Conservation (phyloP, 768 basidiomycete species). For the Lactarius pseudohatsudake region DNA sequence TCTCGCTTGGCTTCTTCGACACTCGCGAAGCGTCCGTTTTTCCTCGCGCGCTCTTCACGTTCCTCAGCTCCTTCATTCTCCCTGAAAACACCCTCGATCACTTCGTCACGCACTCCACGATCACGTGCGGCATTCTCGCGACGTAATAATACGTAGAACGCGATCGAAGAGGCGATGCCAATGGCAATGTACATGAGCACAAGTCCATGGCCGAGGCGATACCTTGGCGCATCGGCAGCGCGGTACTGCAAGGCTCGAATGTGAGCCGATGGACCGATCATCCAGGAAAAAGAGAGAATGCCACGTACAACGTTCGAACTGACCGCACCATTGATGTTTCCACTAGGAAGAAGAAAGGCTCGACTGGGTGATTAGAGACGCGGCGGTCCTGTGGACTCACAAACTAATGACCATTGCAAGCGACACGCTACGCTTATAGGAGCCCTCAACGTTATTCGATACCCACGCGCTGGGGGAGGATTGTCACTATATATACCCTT, state of each 20-base stretch:
- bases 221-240: conserved; percentile 64
- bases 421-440: conserved; percentile 72
- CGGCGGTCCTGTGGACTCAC: conserved; percentile 38
- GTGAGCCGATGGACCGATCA: conserved; percentile 1
- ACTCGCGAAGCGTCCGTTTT: conserved; percentile 57
- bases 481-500: not conserved
- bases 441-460: conserved; percentile 72
- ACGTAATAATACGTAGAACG: conserved; percentile 45
- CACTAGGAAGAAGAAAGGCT: conserved; percentile 39
- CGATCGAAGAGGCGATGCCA: conserved; percentile 51
- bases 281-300: not conserved
- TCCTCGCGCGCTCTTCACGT: conserved; percentile 36
- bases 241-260: conserved; percentile 49
- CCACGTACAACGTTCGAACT: conserved; percentile 69
- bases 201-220: conserved; percentile 58
- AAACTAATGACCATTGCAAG: conserved; percentile 69
- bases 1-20: conserved; percentile 64
- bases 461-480: conserved; percentile 46
- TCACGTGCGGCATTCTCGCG: conserved; percentile 66
- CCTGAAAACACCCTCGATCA: conserved; percentile 52
- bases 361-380: not conserved
- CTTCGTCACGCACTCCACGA: conserved; percentile 66
- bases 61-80: conserved; percentile 32
- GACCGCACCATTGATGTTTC: conserved; percentile 75
- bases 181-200: conserved; percentile 72